Evolutionary conservation across 352 stramenopile species (phyloP).

Genomic region (Pythium myriotylum): DNA sequence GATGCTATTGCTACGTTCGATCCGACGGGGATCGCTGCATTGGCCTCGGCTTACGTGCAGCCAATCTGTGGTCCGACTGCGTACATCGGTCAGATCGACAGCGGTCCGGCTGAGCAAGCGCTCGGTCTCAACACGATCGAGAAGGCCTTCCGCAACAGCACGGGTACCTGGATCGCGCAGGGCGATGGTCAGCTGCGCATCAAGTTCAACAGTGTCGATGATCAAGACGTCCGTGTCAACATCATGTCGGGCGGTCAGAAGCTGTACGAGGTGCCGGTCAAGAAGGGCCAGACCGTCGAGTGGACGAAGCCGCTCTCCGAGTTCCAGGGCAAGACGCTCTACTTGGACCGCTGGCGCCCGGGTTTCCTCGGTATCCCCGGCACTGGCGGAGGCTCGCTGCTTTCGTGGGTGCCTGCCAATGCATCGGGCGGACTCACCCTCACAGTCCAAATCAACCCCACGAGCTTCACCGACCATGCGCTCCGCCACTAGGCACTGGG

Average conservation of each 20-base stretch:
- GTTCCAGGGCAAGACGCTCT: conserved; percentile 24
- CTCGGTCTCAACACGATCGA: too few species aligned
- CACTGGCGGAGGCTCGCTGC: too few species aligned
- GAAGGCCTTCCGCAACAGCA: too few species aligned
- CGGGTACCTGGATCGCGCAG: too few species aligned
- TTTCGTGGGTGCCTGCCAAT: conserved; percentile 55
- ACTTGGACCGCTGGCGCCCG: too few species aligned
- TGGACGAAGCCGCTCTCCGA: conserved; percentile 16
- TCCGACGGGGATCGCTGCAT: conserved; percentile 36
- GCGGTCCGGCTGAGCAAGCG: too few species aligned
- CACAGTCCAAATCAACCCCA: conserved; percentile 44
- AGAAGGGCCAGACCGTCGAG: conserved; percentile 14
- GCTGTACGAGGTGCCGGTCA: conserved; percentile 11
- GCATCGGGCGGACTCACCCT: conserved; percentile 45
- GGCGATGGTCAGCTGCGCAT: conserved; percentile 19
- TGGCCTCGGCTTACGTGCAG: conserved; percentile 48
- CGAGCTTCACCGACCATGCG: conserved; percentile 9
- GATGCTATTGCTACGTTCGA: conserved; percentile 50
- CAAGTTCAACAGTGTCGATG: conserved; percentile 18
- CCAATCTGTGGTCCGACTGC: too few species aligned
- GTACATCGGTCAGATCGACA: too few species aligned
- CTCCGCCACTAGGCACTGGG: background rate
- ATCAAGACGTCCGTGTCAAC: conserved; percentile 16
- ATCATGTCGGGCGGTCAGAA: conserved; percentile 13
- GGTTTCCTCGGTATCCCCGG: too few species aligned